phyloP scores from a whole-genome alignment of 495 filamentous ascomycete species.

The Margaritispora aquatica region DNA sequence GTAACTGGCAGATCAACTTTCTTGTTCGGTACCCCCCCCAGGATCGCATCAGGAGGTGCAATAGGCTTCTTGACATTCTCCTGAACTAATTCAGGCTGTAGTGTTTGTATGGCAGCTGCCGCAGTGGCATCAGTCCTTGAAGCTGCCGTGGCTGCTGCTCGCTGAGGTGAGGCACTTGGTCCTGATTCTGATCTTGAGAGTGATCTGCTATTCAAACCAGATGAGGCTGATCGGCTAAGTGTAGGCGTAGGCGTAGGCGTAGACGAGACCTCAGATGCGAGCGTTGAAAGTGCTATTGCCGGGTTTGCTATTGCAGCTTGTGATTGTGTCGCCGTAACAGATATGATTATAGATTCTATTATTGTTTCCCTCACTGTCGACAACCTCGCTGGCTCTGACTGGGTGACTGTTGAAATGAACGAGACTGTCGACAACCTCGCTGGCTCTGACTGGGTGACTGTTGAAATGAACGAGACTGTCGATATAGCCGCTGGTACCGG shows the following conservation, averaged over 20 bases:
- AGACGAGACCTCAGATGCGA: too few relatives aligned
- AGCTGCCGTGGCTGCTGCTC: not conserved
- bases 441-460: not conserved
- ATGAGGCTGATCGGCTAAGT: not conserved
- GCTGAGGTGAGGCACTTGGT: not conserved
- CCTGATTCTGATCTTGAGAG: not conserved
- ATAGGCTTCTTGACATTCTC: not conserved
- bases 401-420: not conserved
- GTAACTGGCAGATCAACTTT: slow-evolving; percentile 57
- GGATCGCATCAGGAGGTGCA: slow-evolving; percentile 7
- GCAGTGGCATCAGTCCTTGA: not conserved
- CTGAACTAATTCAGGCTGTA: not conserved
- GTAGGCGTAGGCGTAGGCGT: too few relatives aligned
- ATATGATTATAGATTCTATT: slow-evolving; percentile 1
- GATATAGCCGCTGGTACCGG: not conserved
- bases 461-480: not conserved
- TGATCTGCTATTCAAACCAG: not conserved
- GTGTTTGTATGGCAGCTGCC: not conserved
- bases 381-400: not conserved
- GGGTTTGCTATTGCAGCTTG: not conserved
- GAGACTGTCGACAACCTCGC: not conserved
- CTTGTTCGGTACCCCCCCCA: slow-evolving; percentile 14
- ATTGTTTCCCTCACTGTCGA: not conserved
- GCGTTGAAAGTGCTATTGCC: not conserved
- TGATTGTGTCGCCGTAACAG: not conserved